Percentiles rank a stretch among this genome's conserved stretches.
These are phyloP conservation scores for Neofusicoccum umdonicola DNA, from an alignment of 2,329 filamentous ascomycete species.

Conservation along the genomic window DNA sequence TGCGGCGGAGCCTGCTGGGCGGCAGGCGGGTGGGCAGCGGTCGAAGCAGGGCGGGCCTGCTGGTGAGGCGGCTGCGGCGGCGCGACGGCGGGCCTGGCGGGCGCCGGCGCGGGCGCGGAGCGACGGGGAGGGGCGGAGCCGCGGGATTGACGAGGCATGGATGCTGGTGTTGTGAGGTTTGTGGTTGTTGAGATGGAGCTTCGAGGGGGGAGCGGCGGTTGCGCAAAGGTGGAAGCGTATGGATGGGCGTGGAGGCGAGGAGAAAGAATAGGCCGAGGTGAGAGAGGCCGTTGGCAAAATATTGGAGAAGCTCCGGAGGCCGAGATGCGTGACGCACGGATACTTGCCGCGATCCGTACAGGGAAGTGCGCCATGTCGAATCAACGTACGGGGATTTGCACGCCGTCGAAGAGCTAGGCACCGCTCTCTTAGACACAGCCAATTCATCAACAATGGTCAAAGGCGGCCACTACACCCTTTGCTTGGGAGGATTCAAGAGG, in stretches of 20 bases:
- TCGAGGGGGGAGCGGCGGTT: neutral
- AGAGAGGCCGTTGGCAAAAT: conserved; percentile 2
- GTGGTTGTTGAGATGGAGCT: neutral
- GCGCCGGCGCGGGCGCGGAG: conserved; percentile 43
- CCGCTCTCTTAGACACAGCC: neutral
- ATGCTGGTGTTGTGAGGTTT: neutral
- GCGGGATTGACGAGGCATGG: conserved; percentile 50
- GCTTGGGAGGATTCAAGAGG: no score
- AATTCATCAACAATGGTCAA: neutral
- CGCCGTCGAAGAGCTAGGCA: neutral
- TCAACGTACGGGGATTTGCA: conserved; percentile 11
- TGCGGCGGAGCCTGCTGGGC: conserved; percentile 48
- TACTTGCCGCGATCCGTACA: neutral
- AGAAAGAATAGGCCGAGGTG: neutral
- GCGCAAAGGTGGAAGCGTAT: neutral
- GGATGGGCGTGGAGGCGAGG: neutral
- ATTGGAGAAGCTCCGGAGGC: conserved; percentile 11
- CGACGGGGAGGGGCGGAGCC: conserved; percentile 44
- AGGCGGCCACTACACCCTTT: no score
- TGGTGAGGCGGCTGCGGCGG: conserved; percentile 54
- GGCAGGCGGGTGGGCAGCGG: conserved; percentile 54
- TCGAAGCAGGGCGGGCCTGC: conserved; percentile 68
- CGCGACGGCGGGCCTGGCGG: conserved; percentile 58
- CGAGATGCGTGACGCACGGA: conserved; percentile 7
- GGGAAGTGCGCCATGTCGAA: conserved; percentile 1